phyloP scores from a whole-genome alignment of 768 basidiomycete species.

The Boletus reticuloceps region DNA sequence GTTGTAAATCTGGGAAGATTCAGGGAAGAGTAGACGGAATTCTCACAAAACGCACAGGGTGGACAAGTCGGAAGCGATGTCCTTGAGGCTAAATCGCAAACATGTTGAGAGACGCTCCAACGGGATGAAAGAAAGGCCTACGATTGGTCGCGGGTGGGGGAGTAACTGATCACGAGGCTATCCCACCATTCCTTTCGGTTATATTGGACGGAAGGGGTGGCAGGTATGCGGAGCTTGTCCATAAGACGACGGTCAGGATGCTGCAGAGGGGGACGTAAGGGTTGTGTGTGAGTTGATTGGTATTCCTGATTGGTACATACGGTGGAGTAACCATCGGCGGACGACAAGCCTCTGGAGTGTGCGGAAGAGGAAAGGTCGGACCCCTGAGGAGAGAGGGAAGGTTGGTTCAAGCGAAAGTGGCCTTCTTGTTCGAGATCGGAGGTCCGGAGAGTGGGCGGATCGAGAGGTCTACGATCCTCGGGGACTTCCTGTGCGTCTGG shows the following conservation, averaged over 20 bases:
- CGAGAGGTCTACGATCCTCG: slow-evolving; percentile 28
- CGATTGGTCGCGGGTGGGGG: slow-evolving; percentile 42
- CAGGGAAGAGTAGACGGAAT: slow-evolving; percentile 2
- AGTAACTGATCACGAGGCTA: slow-evolving; percentile 42
- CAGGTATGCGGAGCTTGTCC: slow-evolving; percentile 28
- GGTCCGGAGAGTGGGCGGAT: slow-evolving; percentile 25
- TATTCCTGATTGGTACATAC: slow-evolving; percentile 17
- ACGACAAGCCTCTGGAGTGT: slow-evolving; percentile 25
- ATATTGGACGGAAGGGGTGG: slow-evolving; percentile 32
- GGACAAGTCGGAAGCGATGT: slow-evolving; percentile 49
- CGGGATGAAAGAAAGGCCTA: slow-evolving; percentile 19
- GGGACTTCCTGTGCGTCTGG: slow-evolving; percentile 32
- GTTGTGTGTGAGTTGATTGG: background rate
- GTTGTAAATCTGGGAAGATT: slow-evolving; percentile 52
- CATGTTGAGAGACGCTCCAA: background rate
- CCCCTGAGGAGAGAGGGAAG: slow-evolving; percentile 32
- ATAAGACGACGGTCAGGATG: slow-evolving; percentile 26
- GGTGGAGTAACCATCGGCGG: slow-evolving; percentile 24
- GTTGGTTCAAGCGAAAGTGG: slow-evolving; percentile 25
- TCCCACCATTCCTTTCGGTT: slow-evolving; percentile 47
- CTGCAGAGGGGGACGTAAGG: slow-evolving; percentile 16
- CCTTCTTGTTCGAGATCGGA: slow-evolving; percentile 26
- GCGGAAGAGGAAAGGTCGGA: slow-evolving; percentile 31
- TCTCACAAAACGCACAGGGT: slow-evolving; percentile 43
- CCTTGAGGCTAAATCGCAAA: slow-evolving; percentile 38